Evolutionary conservation across 305 asterid species (phyloP).

Genomic region (Fraxinus latifolia): DNA sequence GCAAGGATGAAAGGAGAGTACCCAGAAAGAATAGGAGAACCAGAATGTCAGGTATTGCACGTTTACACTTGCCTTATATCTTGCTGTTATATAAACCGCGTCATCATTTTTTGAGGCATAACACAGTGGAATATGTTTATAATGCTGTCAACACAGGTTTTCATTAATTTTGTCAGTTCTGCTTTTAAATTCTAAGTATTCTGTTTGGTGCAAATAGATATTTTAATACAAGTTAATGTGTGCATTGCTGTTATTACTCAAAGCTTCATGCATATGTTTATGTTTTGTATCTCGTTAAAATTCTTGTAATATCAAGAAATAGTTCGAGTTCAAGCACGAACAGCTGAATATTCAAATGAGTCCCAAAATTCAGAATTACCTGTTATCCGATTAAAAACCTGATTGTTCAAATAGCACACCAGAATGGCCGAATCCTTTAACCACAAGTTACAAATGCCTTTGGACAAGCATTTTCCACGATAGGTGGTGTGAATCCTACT

Average conservation of each 20-base stretch:
- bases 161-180: background rate
- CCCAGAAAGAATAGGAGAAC: slow-evolving; percentile 94
- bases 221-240: background rate
- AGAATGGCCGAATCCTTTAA: background rate
- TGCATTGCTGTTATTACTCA: background rate
- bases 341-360: background rate
- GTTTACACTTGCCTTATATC: slow-evolving; percentile 10
- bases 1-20: slow-evolving; percentile 96
- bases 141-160: background rate
- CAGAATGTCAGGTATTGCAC: slow-evolving; percentile 79
- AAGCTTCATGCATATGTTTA: background rate
- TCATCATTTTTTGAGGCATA: background rate
- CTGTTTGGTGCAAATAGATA: background rate
- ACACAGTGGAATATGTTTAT: background rate
- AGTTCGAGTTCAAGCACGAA: background rate
- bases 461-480: background rate
- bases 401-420: background rate
- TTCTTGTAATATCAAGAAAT: background rate
- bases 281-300: background rate
- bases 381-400: background rate
- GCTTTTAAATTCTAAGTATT: background rate
- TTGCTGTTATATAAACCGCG: background rate
- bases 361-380: background rate
- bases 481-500: background rate
- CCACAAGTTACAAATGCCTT: background rate